These are phyloP conservation scores for Bipolaris gigantea DNA, from an alignment of 2,329 filamentous ascomycete species.

Conservation along the genomic window DNA sequence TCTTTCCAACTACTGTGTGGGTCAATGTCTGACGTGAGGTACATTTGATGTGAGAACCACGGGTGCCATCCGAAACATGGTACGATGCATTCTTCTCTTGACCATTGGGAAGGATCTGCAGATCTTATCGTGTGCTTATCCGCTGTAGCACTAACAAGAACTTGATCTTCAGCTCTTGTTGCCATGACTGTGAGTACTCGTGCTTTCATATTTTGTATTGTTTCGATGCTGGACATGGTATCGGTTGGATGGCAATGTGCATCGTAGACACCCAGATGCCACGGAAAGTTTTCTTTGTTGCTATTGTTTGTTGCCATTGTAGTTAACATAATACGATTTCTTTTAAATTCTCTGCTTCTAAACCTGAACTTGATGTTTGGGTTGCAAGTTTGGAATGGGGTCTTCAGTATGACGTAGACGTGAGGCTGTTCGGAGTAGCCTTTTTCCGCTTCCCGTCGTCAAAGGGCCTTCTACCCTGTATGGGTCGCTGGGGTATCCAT, in stretches of 20 bases:
- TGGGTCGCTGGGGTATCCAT: conserved; percentile 52
- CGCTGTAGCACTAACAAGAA: conserved; percentile 67
- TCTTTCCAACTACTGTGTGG: conserved; percentile 5
- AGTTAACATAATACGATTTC: not conserved
- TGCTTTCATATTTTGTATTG: conserved; percentile 67
- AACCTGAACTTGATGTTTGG: not conserved
- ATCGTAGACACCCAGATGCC: conserved; percentile 72
- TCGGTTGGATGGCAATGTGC: conserved; percentile 86
- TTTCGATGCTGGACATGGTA: conserved; percentile 64
- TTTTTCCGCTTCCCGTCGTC: not conserved
- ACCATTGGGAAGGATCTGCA: conserved; percentile 27
- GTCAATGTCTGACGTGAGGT: conserved; percentile 34
- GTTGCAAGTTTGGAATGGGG: not conserved
- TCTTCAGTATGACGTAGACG: conserved; percentile 12
- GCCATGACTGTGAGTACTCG: conserved; percentile 73
- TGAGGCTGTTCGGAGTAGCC: conserved; percentile 3
- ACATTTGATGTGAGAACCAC: conserved; percentile 81
- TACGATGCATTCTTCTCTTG: conserved; percentile 53
- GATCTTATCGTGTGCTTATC: conserved; percentile 55
- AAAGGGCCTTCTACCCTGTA: conserved; percentile 33
- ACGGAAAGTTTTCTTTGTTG: conserved; percentile 56
- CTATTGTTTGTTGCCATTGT: conserved; percentile 5
- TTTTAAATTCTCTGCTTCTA: not conserved
- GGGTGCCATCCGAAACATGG: conserved; percentile 87
- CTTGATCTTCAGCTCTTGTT: conserved; percentile 73